phyloP scores from a whole-genome alignment of 2,329 filamentous ascomycete species.

The Exutisphaerella laricina region DNA sequence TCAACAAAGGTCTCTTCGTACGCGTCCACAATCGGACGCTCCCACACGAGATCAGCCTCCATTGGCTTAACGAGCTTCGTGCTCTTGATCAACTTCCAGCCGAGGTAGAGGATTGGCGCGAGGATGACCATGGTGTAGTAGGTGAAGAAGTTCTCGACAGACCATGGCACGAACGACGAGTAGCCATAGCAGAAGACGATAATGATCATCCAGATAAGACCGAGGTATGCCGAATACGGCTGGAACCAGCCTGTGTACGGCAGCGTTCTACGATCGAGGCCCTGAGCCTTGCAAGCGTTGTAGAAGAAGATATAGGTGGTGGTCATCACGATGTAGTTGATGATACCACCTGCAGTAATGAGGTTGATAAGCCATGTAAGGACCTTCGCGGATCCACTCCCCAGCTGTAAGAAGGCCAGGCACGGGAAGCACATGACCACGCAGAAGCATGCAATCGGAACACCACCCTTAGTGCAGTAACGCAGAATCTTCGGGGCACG shows the following conservation, averaged over 20 bases:
- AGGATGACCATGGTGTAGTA: slow-evolving; percentile 55
- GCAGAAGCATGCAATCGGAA: slow-evolving; percentile 52
- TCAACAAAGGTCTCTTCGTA: slow-evolving; percentile 51
- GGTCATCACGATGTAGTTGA: slow-evolving; percentile 58
- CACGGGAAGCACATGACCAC: slow-evolving; percentile 37
- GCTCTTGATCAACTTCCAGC: slow-evolving; percentile 60
- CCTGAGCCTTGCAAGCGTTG: slow-evolving; percentile 47
- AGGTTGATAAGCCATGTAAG: slow-evolving; percentile 45
- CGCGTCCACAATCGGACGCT: slow-evolving; percentile 55
- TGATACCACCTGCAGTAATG: slow-evolving; percentile 51
- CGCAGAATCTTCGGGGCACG: slow-evolving; percentile 50
- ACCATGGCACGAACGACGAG: slow-evolving; percentile 42
- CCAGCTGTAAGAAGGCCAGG: slow-evolving; percentile 31
- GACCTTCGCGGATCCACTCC: slow-evolving; percentile 25
- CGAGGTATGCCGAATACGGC: slow-evolving; percentile 47
- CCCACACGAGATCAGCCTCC: slow-evolving; percentile 58
- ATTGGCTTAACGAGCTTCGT: slow-evolving; percentile 51
- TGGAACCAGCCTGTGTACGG: slow-evolving; percentile 53
- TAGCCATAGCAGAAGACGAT: slow-evolving; percentile 51
- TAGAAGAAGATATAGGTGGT: slow-evolving; percentile 54
- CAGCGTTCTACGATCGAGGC: slow-evolving; percentile 47
- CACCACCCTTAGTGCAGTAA: slow-evolving; percentile 54
- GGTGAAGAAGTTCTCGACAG: slow-evolving; percentile 38
- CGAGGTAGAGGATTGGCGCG: slow-evolving; percentile 48
- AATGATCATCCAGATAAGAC: slow-evolving; percentile 21